These are phyloP conservation scores for Globisporangium heterothallicum DNA, from an alignment of 352 stramenopile genomes.

Conservation along the genomic window DNA sequence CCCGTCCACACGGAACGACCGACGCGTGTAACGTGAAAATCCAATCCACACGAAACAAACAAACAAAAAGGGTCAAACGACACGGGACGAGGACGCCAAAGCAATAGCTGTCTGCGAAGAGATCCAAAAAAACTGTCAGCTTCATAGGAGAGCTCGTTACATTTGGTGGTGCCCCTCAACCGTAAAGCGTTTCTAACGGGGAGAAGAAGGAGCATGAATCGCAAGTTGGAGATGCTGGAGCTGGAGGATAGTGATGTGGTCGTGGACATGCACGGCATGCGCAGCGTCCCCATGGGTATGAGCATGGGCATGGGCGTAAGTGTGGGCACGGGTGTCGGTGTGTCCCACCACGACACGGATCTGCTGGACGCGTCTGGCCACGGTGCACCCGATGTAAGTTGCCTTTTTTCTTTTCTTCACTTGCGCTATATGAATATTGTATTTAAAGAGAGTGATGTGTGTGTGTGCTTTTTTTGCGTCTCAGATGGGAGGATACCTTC, in stretches of 20 bases:
- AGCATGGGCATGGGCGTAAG: background rate
- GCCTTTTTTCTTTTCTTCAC: too few species aligned
- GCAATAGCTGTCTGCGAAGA: background rate
- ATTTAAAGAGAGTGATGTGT: background rate
- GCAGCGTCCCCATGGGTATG: background rate
- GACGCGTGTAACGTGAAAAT: too few species aligned
- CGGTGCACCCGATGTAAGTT: background rate
- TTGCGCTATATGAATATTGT: slow-evolving; percentile 3
- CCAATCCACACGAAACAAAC: too few species aligned
- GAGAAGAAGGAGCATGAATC: slow-evolving; percentile 42
- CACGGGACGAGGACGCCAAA: too few species aligned
- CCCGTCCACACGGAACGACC: background rate
- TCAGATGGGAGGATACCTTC: background rate
- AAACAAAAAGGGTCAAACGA: too few species aligned
- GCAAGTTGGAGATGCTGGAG: slow-evolving; percentile 61
- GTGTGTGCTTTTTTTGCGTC: background rate
- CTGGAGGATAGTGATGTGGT: slow-evolving; percentile 35
- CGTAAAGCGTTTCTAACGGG: slow-evolving; percentile 8
- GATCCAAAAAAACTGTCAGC: background rate
- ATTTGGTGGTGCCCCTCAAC: background rate
- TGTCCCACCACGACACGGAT: background rate
- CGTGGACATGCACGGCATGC: slow-evolving; percentile 18
- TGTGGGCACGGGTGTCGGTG: too few species aligned
- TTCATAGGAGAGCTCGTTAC: background rate
- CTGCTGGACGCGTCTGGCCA: slow-evolving; percentile 2